Evolutionary conservation across 2,329 filamentous ascomycete species (phyloP), one percentile per base, ranked within the genome.

Genomic region (Ceratocystis ficicola): DNA sequence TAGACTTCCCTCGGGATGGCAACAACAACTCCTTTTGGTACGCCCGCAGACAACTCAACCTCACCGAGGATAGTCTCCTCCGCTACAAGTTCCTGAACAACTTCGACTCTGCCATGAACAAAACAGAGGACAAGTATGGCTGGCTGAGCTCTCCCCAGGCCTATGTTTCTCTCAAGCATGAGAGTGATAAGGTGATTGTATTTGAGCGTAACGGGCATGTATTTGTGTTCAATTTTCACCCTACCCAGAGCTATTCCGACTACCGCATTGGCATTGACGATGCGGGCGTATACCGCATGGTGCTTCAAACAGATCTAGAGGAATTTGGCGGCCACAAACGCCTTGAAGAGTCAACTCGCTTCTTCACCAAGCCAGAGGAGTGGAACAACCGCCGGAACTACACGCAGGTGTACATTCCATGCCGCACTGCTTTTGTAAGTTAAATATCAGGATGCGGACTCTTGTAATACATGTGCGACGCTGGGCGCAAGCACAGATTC

Each of bases 221-320:
- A 10, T 99, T 92, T 80, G 82, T 96, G 71, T 97, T 99, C 82
- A 99, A 99, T 77, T 96, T 97, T 81, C 86, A 97, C 74, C 86
- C 89, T 0, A 84, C 83, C 32, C 78, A 87, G 70, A 96, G 90
- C 75, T 99, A 88, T 76, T 86, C 87, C 10, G 94, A 97, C 76
- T 99, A 96, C 75, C 85, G 93, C 46, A 87, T 99, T 60, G 94
- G 94, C 20, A 81, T 99, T 48, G 90, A 97, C 63, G 80, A 84
- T 22, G 77, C 87, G 2, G 94, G 94, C 48, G 95, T 89, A 1
- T 99, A 99, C 76, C 83, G 84, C 65, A 85, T 96, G 65, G 86
- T 96, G 3, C 80, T 99, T 55, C 90, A 93, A 75, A 87, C 87
- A 0, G 94, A 99, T 74, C 80, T 81, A 62, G 81, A 84, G 71